A percentile compares a stretch with the other conserved stretches of the same genome.
phyloP scores from a whole-genome alignment of 495 filamentous ascomycete genomes.

The Astrothelium subdiscretum region DNA sequence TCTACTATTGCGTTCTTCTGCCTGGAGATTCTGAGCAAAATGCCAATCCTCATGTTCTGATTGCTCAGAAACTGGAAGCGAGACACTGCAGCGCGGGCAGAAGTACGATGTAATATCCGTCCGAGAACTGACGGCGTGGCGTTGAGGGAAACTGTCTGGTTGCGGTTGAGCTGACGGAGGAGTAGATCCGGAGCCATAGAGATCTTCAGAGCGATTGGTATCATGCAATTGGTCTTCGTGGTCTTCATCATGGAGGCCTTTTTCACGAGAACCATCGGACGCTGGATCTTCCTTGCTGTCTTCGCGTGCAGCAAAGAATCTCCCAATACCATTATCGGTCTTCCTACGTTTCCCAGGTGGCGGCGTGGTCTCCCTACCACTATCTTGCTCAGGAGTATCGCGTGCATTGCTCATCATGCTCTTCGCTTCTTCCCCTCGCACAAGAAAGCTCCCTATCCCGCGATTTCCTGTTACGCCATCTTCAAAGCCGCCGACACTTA shows the following conservation, averaged over 20 bases:
- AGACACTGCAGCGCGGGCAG: slow-evolving; percentile 56
- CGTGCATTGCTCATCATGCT: slow-evolving; percentile 20
- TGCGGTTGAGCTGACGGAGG: slow-evolving; percentile 16
- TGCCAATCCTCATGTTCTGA: slow-evolving; percentile 91
- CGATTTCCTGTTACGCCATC: slow-evolving; percentile 72
- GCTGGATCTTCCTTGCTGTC: slow-evolving; percentile 7
- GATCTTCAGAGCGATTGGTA: neutral
- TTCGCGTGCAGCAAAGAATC: slow-evolving; percentile 38
- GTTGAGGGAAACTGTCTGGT: neutral
- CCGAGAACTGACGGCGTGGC: slow-evolving; percentile 8
- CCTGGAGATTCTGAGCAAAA: slow-evolving; percentile 76
- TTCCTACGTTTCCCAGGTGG: slow-evolving; percentile 33
- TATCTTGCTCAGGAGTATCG: slow-evolving; percentile 16
- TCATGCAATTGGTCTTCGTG: neutral
- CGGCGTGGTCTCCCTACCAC: slow-evolving; percentile 8
- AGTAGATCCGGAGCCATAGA: neutral
- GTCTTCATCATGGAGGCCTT: slow-evolving; percentile 1
- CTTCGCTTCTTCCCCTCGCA: slow-evolving; percentile 67
- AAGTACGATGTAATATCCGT: slow-evolving; percentile 37
- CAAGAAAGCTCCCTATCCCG: slow-evolving; percentile 74
- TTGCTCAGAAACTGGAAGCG: slow-evolving; percentile 43
- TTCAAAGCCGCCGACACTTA: slow-evolving; percentile 83
- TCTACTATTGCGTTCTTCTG: slow-evolving; percentile 28
- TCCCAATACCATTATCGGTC: slow-evolving; percentile 41
- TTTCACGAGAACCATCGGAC: slow-evolving; percentile 10